These are phyloP conservation scores for Coemansia reversa DNA, from an alignment of 192 early-diverging fungal genomes.

Conservation along the genomic window DNA sequence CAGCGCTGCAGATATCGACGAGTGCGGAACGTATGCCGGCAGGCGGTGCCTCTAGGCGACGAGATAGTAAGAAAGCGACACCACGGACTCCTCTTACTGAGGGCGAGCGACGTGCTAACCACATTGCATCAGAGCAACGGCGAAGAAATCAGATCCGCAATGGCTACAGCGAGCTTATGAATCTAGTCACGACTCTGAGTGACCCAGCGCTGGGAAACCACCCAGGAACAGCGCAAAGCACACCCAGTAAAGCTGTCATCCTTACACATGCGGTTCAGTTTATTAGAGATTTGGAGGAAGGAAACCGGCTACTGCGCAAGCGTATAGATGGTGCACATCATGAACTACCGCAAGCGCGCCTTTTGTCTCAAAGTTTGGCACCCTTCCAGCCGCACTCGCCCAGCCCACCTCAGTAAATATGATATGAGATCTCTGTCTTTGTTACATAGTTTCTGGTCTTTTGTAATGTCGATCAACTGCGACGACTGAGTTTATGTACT, in stretches of 20 bases:
- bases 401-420: conserved; percentile 15
- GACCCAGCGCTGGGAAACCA: conserved; percentile 54
- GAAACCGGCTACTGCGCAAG: conserved; percentile 45
- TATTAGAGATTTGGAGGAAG: conserved; percentile 56
- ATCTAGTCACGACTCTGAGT: conserved; percentile 74
- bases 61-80: conserved; percentile 28
- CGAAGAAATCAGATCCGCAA: conserved; percentile 86
- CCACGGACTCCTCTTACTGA: conserved; percentile 74
- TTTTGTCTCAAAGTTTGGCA: conserved; percentile 11
- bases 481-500: not conserved
- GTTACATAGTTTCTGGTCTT: not conserved
- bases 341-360: conserved; percentile 20
- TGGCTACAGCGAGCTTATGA: conserved; percentile 86
- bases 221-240: conserved; percentile 63
- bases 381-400: conserved; percentile 13
- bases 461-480: no score
- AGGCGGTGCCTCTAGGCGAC: conserved; percentile 15
- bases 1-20: conserved; percentile 1
- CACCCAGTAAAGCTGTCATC: conserved; percentile 81
- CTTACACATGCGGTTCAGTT: conserved; percentile 79
- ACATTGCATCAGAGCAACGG: conserved; percentile 93
- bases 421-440: not conserved
- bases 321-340: conserved; percentile 32
- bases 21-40: not conserved
- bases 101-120: conserved; percentile 88